Conservation (phyloP, 2,329 filamentous ascomycete genomes). For the Botryotinia convoluta region DNA sequence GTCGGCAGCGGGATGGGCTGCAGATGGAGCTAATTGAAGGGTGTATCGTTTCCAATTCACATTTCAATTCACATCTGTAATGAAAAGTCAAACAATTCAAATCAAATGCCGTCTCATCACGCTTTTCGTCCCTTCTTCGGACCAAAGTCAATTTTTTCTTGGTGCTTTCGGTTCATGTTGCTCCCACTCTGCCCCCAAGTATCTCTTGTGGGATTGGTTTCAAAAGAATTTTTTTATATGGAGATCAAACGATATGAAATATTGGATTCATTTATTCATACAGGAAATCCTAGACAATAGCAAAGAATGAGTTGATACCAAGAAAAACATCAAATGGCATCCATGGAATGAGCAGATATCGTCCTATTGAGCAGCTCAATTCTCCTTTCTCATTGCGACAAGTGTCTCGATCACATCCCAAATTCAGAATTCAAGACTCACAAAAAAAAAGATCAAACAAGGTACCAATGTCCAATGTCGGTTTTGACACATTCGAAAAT, state of each 20-base stretch:
- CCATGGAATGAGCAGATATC: not conserved
- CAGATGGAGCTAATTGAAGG: conserved; percentile 4
- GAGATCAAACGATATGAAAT: not conserved
- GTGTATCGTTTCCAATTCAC: not conserved
- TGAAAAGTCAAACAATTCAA: not conserved
- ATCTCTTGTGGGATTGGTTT: not conserved
- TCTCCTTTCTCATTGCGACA: not conserved
- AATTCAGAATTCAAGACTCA: not conserved
- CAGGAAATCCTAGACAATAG: not conserved
- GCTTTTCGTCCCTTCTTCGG: not conserved
- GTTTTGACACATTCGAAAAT: not conserved
- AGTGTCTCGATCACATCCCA: not conserved
- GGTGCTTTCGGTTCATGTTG: not conserved
- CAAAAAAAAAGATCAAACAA: not conserved
- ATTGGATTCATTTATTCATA: not conserved
- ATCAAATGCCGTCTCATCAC: not conserved
- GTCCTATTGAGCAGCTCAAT: not conserved
- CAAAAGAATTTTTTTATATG: not conserved
- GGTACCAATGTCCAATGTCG: not conserved
- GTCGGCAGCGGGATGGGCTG: conserved; percentile 12
- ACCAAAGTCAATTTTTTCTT: not conserved
- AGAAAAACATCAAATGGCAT: not conserved
- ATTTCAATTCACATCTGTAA: not conserved
- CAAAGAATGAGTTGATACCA: not conserved
- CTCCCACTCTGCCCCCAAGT: too few species aligned